phyloP scores from a whole-genome alignment of 805 yeast species.

The Barnettozyma pratensis region DNA sequence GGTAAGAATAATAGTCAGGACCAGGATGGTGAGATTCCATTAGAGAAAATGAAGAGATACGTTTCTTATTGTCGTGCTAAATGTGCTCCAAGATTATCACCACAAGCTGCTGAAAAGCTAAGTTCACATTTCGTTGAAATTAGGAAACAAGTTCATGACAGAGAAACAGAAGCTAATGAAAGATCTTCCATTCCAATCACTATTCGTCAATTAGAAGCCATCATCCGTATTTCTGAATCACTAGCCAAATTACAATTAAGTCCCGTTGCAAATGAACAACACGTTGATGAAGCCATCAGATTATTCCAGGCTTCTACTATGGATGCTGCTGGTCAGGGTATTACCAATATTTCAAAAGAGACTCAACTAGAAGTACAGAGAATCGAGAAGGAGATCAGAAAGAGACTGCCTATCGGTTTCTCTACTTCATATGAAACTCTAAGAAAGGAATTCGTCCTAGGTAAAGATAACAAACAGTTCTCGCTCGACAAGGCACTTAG shows the following conservation, averaged over 20 bases:
- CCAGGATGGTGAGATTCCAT: slow-evolving; percentile 71
- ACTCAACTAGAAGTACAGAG: slow-evolving; percentile 65
- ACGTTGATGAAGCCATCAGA: slow-evolving; percentile 93
- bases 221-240: slow-evolving; percentile 91
- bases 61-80: slow-evolving; percentile 83
- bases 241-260: slow-evolving; percentile 80
- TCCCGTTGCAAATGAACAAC: slow-evolving; percentile 81
- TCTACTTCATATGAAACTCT: slow-evolving; percentile 83
- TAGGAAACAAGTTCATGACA: slow-evolving; percentile 73
- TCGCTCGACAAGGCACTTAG: slow-evolving; percentile 81
- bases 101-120: slow-evolving; percentile 84
- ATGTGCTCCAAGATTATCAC: slow-evolving; percentile 89
- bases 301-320: slow-evolving; percentile 94
- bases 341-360: slow-evolving; percentile 47
- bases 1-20: slow-evolving; percentile 60
- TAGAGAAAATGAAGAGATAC: slow-evolving; percentile 87
- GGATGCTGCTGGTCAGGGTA: slow-evolving; percentile 73
- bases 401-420: slow-evolving; percentile 95
- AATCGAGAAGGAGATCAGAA: slow-evolving; percentile 80
- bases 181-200: slow-evolving; percentile 96
- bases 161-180: slow-evolving; percentile 77
- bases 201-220: slow-evolving; percentile 95
- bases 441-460: slow-evolving; percentile 73
- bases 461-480: slow-evolving; percentile 54
- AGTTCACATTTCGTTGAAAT: slow-evolving; percentile 91